Evolutionary conservation across 176 grass and related monocot species (phyloP).

Genomic region (Alloteropsis semialata): DNA sequence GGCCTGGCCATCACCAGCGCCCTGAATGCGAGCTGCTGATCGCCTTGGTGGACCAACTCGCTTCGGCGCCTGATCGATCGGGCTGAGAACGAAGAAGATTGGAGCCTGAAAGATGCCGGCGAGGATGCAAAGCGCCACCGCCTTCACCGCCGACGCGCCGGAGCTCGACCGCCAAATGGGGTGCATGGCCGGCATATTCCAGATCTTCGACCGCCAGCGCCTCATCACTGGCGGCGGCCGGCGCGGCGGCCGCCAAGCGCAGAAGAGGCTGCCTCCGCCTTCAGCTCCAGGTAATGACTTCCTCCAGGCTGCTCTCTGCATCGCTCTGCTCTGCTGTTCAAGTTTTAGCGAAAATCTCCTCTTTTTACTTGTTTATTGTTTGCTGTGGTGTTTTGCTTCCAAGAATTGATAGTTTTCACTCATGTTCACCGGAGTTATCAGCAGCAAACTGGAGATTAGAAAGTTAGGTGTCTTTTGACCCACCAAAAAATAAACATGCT

Average conservation of each 20-base stretch:
- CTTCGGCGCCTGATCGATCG: background rate
- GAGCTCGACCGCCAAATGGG: conserved; percentile 79
- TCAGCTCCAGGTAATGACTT: conserved; percentile 44
- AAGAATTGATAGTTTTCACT: background rate
- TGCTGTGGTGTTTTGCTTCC: background rate
- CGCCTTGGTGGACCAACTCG: background rate
- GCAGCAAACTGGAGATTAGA: conserved; percentile 9
- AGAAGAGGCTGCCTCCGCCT: conserved; percentile 49
- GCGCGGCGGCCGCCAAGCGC: conserved; percentile 18
- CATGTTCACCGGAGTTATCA: background rate
- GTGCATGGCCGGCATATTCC: conserved; percentile 89
- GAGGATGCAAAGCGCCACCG: conserved; percentile 15
- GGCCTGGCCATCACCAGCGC: background rate
- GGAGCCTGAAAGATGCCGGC: conserved; percentile 23
- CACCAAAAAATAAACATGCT: background rate
- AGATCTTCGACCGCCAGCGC: conserved; percentile 85
- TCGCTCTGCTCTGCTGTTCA: background rate
- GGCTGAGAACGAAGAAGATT: too few relatives aligned
- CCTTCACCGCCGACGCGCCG: conserved; percentile 35
- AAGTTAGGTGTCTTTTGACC: background rate
- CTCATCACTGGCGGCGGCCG: conserved; percentile 36
- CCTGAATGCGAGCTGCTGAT: conserved; percentile 10
- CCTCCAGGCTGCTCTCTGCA: background rate
- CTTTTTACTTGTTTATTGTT: background rate
- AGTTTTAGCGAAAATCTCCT: background rate